Evolutionary conservation across 371 early-diverging fungal genomes (phyloP).

Genomic region (Mucor mucedo): DNA sequence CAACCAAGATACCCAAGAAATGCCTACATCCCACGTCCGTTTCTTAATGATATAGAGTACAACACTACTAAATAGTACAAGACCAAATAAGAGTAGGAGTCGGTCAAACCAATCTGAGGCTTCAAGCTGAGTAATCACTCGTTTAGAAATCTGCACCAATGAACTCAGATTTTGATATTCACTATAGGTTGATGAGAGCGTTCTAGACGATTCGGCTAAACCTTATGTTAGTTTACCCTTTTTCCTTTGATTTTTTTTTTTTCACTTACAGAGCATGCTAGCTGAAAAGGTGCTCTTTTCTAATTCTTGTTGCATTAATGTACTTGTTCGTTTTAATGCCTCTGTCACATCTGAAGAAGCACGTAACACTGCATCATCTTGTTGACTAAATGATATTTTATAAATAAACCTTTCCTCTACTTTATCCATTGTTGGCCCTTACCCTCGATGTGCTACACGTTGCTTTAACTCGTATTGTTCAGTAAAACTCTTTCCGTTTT

Average conservation of each 20-base stretch:
- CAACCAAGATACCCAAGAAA: slow-evolving; percentile 59
- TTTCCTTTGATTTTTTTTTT: background rate
- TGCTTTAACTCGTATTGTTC: slow-evolving; percentile 50
- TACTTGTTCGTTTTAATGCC: slow-evolving; percentile 67
- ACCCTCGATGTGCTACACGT: slow-evolving; percentile 42
- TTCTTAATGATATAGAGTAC: slow-evolving; percentile 73
- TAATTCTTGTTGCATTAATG: slow-evolving; percentile 77
- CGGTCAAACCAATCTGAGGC: slow-evolving; percentile 76
- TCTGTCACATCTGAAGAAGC: slow-evolving; percentile 68
- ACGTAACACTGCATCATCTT: slow-evolving; percentile 50
- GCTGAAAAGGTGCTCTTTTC: slow-evolving; percentile 71
- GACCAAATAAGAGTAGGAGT: slow-evolving; percentile 66
- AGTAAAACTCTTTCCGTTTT: slow-evolving; percentile 39
- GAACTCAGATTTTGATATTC: slow-evolving; percentile 72
- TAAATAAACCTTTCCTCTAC: background rate
- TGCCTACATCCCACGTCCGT: slow-evolving; percentile 70
- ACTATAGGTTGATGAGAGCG: slow-evolving; percentile 54
- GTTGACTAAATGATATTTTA: slow-evolving; percentile 21
- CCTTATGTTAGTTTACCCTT: background rate
- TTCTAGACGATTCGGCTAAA: slow-evolving; percentile 69
- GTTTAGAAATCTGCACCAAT: slow-evolving; percentile 64
- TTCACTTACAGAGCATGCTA: slow-evolving; percentile 62
- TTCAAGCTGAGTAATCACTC: slow-evolving; percentile 70
- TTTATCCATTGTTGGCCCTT: background rate
- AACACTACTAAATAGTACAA: slow-evolving; percentile 64